Evolutionary conservation across 805 yeast genomes (phyloP).

Genomic region (Kazachstania taianensis): DNA sequence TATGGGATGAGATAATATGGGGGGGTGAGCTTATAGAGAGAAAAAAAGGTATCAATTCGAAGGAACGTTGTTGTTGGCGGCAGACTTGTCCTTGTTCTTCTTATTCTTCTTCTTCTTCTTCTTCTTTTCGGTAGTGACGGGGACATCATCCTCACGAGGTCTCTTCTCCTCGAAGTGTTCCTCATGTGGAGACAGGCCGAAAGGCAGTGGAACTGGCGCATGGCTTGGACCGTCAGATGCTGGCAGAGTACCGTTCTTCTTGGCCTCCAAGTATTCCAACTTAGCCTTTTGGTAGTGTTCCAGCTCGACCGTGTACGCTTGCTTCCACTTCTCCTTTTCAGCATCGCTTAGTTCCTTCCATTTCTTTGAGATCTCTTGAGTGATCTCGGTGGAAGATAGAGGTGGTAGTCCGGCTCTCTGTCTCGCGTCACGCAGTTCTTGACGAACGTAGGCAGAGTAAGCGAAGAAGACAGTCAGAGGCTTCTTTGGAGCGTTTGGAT

Average conservation of each 20-base stretch:
- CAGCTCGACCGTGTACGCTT: conserved; percentile 37
- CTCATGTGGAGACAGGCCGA: conserved; percentile 19
- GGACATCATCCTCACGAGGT: conserved; percentile 28
- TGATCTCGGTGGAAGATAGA: conserved; percentile 64
- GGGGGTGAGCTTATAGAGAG: no score
- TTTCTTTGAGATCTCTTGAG: conserved; percentile 63
- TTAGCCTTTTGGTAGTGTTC: conserved; percentile 37
- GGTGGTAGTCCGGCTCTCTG: conserved; percentile 48
- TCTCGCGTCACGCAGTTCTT: conserved; percentile 60
- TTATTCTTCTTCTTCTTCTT: conserved; percentile 46
- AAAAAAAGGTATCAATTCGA: not conserved
- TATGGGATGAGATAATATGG: no score
- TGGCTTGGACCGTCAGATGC: conserved; percentile 25
- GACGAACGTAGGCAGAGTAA: conserved; percentile 66
- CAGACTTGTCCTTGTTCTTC: conserved; percentile 38
- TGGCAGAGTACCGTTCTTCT: conserved; percentile 32
- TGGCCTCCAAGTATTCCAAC: conserved; percentile 37
- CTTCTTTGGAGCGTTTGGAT: conserved; percentile 93
- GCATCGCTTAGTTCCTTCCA: conserved; percentile 68
- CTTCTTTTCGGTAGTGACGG: conserved; percentile 31
- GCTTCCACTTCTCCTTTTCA: conserved; percentile 67
- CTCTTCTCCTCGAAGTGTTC: conserved; percentile 29
- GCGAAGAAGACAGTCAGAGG: conserved; percentile 83
- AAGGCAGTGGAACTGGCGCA: conserved; percentile 35
- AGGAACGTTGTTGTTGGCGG: conserved; percentile 2